Evolutionary conservation across 768 basidiomycete genomes (phyloP).

Genomic region (Royoungia palumana): DNA sequence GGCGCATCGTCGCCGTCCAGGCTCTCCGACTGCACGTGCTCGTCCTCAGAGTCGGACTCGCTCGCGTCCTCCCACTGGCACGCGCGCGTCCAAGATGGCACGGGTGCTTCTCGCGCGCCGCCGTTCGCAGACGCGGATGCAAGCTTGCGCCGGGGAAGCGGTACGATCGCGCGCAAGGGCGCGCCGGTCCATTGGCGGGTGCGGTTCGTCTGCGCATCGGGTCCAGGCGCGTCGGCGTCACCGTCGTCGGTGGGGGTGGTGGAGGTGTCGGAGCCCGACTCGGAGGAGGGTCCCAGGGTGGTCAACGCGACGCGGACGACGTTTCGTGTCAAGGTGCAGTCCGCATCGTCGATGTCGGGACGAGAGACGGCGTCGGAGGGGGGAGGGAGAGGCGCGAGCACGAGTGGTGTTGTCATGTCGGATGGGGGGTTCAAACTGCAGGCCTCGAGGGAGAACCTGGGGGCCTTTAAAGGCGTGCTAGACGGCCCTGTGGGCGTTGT

Average conservation of each 20-base stretch:
- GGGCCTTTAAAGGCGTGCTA: background rate
- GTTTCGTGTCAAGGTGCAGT: background rate
- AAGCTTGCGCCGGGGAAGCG: slow-evolving; percentile 15
- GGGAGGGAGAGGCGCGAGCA: slow-evolving; percentile 1
- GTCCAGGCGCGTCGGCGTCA: background rate
- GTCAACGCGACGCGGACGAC: no score
- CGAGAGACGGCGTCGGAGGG: background rate
- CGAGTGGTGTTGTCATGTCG: slow-evolving; percentile 9
- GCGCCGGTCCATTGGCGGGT: slow-evolving; percentile 14
- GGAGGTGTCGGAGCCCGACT: background rate
- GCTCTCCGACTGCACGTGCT: background rate
- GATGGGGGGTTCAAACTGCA: no score
- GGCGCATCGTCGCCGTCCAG: background rate
- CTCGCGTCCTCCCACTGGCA: background rate
- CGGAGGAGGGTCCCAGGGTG: background rate
- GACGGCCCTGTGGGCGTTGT: background rate
- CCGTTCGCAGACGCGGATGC: background rate
- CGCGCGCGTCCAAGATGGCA: background rate
- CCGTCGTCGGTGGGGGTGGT: background rate
- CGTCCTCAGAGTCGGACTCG: background rate
- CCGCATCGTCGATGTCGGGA: background rate
- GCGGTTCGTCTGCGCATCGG: background rate
- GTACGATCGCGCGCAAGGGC: slow-evolving; percentile 23
- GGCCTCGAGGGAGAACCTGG: no score
- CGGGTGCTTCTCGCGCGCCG: no score